Evolutionary conservation across 306 rosid genomes (phyloP), one percentile per base, ranked within the genome.

Genomic region (Castanea mollissima): DNA sequence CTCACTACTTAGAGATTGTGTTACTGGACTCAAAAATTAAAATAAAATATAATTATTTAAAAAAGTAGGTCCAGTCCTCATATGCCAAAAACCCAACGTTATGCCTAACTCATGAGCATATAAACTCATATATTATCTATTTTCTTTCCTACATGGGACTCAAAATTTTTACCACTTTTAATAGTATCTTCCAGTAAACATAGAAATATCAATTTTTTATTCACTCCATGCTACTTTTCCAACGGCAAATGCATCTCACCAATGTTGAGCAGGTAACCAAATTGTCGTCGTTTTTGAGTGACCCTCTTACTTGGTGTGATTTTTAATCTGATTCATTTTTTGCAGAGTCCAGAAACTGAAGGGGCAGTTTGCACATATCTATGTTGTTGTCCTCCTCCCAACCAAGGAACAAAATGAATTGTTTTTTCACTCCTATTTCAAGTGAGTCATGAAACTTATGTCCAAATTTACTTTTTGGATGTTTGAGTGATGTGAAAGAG

Each of bases 331-430:
- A 67, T 18, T 46, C 11, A 23, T 35, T 67, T 23, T 34, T 5
- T 35, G 51, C 93, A 94, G 98, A 82, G 88, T 92, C 69, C 82
- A 94, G 81, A 85, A 86, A 59, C 77, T 94, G 80, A 92, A 85
- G 88, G 76, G 78, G 5, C 96, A 94, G 76, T 92, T 94, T 78
- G 90, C 92, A 14, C 89, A 87, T 78, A 83, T 94, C 76, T 92
- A 91, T 52, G 92, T 88, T 74, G 87, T 84, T 64, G 34, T 88
- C 74, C 71, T 83, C 79, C 93, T 94, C 63, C 86, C 91, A 80
- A 87, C 83, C 56, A 85, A 75, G 81, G 93, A 91, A 81, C 86
- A 90, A 79, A 82, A 89, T 27, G 87, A 86, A 79, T 88, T 88
- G 74, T 94, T 92, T 86, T 83, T 65, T 21, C 84, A 69, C 31